A percentile compares a stretch with the other conserved stretches of the same genome.
phyloP scores from a whole-genome alignment of 495 filamentous ascomycete genomes.

The Collariella sp. region DNA sequence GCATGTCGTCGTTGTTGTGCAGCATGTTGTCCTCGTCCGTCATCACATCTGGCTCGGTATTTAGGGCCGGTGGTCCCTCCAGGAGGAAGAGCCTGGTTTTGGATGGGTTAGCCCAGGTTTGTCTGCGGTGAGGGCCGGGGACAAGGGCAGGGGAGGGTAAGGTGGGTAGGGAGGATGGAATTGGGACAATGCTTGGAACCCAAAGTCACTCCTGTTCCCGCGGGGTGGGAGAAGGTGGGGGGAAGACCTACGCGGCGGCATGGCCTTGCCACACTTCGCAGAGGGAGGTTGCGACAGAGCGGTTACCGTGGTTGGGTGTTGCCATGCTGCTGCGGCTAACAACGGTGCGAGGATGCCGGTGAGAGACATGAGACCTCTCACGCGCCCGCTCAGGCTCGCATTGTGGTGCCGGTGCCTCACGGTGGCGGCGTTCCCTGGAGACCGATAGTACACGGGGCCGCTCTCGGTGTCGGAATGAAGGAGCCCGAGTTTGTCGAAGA shows the following conservation, averaged over 20 bases:
- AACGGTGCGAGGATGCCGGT: constrained; percentile 1
- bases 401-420: background rate
- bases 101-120: background rate
- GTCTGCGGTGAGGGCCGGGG: background rate
- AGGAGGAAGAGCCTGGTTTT: background rate
- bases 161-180: background rate
- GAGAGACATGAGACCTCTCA: background rate
- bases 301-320: constrained; percentile 9
- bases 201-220: constrained; percentile 7
- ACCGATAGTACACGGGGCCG: background rate
- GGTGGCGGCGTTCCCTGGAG: background rate
- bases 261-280: constrained; percentile 26
- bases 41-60: constrained; percentile 5
- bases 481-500: background rate
- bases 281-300: constrained; percentile 15
- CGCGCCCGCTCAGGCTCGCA: background rate
- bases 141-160: background rate
- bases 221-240: constrained; percentile 5
- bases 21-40: constrained; percentile 4
- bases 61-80: background rate
- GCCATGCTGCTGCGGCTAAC: constrained; percentile 10
- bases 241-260: constrained; percentile 6
- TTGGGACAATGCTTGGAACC: background rate
- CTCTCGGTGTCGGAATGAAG: background rate
- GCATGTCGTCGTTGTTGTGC: background rate